Percentiles rank a stretch among this genome's conserved stretches.
These are phyloP conservation scores for Colletotrichum chrysophilum DNA, from an alignment of 2,329 filamentous ascomycete species.

Conservation along the genomic window DNA sequence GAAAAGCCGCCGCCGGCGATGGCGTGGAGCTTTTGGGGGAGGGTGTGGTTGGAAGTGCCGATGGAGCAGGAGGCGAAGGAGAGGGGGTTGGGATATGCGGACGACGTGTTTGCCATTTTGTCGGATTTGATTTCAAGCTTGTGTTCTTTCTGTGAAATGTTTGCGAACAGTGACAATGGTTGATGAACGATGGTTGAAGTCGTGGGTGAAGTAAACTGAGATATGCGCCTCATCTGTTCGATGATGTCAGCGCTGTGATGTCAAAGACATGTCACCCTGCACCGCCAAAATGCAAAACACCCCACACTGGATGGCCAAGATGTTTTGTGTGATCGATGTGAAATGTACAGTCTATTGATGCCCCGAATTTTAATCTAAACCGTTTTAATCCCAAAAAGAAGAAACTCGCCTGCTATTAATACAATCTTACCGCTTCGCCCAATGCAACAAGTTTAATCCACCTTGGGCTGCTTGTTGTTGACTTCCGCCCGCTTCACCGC, in stretches of 20 bases:
- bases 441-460: not conserved
- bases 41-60: slow-evolving; percentile 44
- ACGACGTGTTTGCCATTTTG: not conserved
- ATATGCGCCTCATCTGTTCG: not conserved
- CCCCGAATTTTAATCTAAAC: not conserved
- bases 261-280: slow-evolving; percentile 7
- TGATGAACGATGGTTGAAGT: not conserved
- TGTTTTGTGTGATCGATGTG: not conserved
- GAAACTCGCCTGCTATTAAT: not conserved
- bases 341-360: not conserved
- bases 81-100: slow-evolving; percentile 35
- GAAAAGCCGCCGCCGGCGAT: slow-evolving; percentile 70
- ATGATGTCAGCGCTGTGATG: slow-evolving; percentile 20
- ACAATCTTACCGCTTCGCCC: not conserved
- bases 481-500: slow-evolving; percentile 26
- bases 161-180: too few relatives aligned
- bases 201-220: not conserved
- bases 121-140: not conserved
- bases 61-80: slow-evolving; percentile 64
- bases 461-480: slow-evolving; percentile 12
- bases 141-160: too few relatives aligned
- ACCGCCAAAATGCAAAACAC: not conserved
- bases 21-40: slow-evolving; percentile 65
- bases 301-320: not conserved
- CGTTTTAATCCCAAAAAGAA: not conserved